Conservation (phyloP, 129 eudicot genomes). For the Silybum marianum region DNA sequence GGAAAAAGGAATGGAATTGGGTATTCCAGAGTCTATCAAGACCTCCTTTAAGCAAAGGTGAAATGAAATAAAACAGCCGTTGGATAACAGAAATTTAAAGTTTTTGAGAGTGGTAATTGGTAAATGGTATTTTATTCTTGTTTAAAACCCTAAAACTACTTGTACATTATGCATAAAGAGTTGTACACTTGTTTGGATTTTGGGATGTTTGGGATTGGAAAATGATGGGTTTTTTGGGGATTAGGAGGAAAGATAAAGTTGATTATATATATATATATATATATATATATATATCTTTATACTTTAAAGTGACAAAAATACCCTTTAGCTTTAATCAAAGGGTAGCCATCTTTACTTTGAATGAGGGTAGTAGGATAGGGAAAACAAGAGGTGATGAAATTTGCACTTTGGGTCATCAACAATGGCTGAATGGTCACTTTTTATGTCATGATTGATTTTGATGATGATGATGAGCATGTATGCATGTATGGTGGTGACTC, state of each 20-base stretch:
- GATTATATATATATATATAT: conserved; percentile 50
- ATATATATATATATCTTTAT: conserved; percentile 32
- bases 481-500: conserved; percentile 30
- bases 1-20: conserved; percentile 33
- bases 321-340: conserved; percentile 89
- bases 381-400: conserved; percentile 66
- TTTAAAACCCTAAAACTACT: neutral
- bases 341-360: conserved; percentile 44
- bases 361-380: conserved; percentile 37
- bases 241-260: conserved; percentile 52
- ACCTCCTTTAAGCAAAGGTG: conserved; percentile 40
- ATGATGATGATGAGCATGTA: conserved; percentile 28
- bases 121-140: neutral
- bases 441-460: conserved; percentile 43
- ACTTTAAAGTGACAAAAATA: conserved; percentile 61
- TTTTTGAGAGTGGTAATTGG: conserved; percentile 9
- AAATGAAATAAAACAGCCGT: conserved; percentile 52
- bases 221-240: conserved; percentile 30
- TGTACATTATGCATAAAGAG: conserved; percentile 9
- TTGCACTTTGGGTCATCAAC: conserved; percentile 60
- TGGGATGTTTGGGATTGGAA: neutral
- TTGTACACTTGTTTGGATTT: conserved; percentile 34
- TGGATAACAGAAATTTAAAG: conserved; percentile 73
- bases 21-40: conserved; percentile 36
- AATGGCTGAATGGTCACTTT: conserved; percentile 47